These are phyloP conservation scores for Pseudonitzschia multistriata DNA, from an alignment of 108 stramenopile species.

Conservation along the genomic window DNA sequence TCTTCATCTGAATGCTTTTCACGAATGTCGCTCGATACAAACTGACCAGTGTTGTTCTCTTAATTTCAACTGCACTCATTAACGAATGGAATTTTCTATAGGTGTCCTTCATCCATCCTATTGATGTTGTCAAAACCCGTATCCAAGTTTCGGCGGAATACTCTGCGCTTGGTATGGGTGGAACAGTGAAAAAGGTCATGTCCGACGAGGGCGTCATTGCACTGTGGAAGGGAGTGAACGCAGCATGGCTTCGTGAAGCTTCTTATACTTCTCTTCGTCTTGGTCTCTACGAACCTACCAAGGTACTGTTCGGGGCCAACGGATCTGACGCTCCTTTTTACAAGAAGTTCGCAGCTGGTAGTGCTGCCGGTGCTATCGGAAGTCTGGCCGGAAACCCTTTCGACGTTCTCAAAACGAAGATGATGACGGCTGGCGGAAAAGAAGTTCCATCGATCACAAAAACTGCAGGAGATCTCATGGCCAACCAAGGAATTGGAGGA, in stretches of 20 bases:
- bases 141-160: conserved; percentile 84
- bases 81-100: too few species aligned
- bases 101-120: conserved; percentile 84
- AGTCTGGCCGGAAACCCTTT: conserved; percentile 89
- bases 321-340: conserved; percentile 68
- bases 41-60: too few species aligned
- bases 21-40: too few species aligned
- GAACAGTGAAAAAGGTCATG: conserved; percentile 67
- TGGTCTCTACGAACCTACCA: conserved; percentile 90
- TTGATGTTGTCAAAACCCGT: conserved; percentile 90
- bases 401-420: conserved; percentile 88
- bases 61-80: too few species aligned
- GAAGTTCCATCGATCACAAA: conserved; percentile 55
- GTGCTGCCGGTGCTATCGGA: conserved; percentile 85
- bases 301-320: conserved; percentile 77
- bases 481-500: conserved; percentile 76
- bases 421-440: conserved; percentile 81
- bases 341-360: conserved; percentile 85
- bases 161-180: conserved; percentile 70
- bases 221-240: conserved; percentile 89
- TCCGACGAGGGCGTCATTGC: conserved; percentile 74
- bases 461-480: conserved; percentile 65
- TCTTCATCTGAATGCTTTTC: too few species aligned
- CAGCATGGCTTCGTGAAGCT: conserved; percentile 89
- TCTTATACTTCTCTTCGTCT: conserved; percentile 93